phyloP scores from a whole-genome alignment of 805 yeast species.

The Pichia exigua region DNA sequence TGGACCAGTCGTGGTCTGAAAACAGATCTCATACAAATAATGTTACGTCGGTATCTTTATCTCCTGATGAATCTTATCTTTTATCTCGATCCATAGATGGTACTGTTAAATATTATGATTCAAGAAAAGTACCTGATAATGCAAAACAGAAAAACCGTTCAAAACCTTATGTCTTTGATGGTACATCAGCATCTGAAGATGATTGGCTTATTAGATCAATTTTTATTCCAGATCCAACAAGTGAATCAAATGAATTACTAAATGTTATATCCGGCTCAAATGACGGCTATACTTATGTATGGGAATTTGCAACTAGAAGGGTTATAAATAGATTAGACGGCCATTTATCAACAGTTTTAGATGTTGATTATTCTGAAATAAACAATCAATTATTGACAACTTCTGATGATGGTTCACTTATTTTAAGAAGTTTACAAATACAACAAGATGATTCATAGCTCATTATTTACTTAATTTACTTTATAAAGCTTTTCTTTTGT shows the following conservation, averaged over 20 bases:
- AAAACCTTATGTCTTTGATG: constrained; percentile 44
- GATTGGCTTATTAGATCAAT: constrained; percentile 42
- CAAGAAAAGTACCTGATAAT: constrained; percentile 30
- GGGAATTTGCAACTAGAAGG: constrained; percentile 50
- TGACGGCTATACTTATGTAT: constrained; percentile 48
- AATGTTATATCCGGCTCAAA: constrained; percentile 52
- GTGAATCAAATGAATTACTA: constrained; percentile 22
- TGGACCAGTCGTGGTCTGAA: constrained; percentile 38
- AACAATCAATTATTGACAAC: constrained; percentile 36
- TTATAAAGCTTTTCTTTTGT: not conserved
- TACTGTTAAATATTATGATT: constrained; percentile 48
- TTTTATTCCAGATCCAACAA: constrained; percentile 33
- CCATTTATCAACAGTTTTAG: constrained; percentile 55
- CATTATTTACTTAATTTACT: not conserved
- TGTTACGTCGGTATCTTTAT: constrained; percentile 47
- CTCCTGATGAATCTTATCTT: constrained; percentile 33
- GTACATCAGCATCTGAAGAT: constrained; percentile 48
- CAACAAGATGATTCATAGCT: not conserved
- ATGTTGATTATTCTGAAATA: constrained; percentile 37
- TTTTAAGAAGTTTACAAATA: constrained; percentile 33
- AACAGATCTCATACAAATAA: constrained; percentile 36
- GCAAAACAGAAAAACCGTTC: constrained; percentile 25
- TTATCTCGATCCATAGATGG: constrained; percentile 51
- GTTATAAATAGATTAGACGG: constrained; percentile 45
- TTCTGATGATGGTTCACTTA: constrained; percentile 49